Conservation (phyloP, 208 protist genomes). For the Trypanosoma vivax region DNA sequence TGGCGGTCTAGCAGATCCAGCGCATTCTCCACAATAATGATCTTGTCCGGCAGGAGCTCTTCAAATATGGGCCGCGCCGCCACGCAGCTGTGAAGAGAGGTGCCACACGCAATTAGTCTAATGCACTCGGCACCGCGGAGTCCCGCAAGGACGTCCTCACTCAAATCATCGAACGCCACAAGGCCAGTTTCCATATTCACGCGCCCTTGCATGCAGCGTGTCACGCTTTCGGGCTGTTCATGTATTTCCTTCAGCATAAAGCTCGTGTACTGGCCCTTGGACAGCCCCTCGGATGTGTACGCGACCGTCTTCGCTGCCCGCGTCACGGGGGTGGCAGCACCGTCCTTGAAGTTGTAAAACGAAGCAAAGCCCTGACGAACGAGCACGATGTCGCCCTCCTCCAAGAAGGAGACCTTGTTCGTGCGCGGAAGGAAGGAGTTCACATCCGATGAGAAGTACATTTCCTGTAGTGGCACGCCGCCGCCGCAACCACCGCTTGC, state of each 20-base stretch:
- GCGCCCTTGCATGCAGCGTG: slow-evolving; percentile 90
- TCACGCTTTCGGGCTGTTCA: slow-evolving; percentile 91
- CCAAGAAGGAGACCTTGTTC: slow-evolving; percentile 89
- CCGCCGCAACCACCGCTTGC: slow-evolving; percentile 14
- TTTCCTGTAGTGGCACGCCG: slow-evolving; percentile 28
- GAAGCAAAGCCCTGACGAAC: slow-evolving; percentile 37
- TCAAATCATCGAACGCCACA: slow-evolving; percentile 88
- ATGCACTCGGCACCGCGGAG: slow-evolving; percentile 65
- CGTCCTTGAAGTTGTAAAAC: slow-evolving; percentile 38
- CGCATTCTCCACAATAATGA: slow-evolving; percentile 85
- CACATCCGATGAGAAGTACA: slow-evolving; percentile 93
- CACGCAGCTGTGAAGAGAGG: slow-evolving; percentile 88
- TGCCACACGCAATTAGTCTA: slow-evolving; percentile 94
- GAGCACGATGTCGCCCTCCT: slow-evolving; percentile 92
- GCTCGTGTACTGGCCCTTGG: slow-evolving; percentile 89
- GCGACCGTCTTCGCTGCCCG: slow-evolving; percentile 70
- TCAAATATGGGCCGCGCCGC: slow-evolving; percentile 87
- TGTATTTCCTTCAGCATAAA: slow-evolving; percentile 98
- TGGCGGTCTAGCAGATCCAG: slow-evolving; percentile 90
- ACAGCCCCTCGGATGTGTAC: slow-evolving; percentile 75
- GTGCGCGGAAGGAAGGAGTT: slow-evolving; percentile 93
- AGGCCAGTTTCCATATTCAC: slow-evolving; percentile 58
- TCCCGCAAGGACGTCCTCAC: slow-evolving; percentile 22
- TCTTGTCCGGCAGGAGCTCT: slow-evolving; percentile 82
- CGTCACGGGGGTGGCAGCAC: slow-evolving; percentile 7